phyloP scores from a whole-genome alignment of 306 rosid species.

The Myrica gale region DNA sequence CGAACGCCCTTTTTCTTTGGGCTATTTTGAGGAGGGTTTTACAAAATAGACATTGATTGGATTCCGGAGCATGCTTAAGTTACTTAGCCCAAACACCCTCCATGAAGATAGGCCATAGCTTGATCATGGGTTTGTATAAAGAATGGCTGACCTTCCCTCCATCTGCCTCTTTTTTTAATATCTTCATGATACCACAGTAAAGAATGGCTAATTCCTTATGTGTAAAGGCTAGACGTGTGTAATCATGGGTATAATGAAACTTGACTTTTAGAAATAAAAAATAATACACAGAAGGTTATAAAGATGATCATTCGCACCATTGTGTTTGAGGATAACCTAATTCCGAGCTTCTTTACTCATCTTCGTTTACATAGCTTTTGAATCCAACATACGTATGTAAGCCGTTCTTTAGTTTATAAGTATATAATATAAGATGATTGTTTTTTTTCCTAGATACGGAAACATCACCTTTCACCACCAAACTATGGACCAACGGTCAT shows the following conservation, averaged over 20 bases:
- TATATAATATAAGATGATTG: too few species aligned
- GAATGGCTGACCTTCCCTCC: neutral
- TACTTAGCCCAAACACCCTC: neutral
- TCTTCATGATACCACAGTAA: neutral
- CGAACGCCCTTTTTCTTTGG: neutral
- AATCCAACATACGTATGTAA: too few species aligned
- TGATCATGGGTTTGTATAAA: neutral
- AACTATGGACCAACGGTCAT: too few species aligned
- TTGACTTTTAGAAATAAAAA: slow-evolving; percentile 5
- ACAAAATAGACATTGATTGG: too few species aligned
- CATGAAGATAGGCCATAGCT: neutral
- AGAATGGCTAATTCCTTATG: neutral
- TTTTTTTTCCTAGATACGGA: too few species aligned
- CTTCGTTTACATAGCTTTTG: too few species aligned
- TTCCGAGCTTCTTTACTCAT: too few species aligned
- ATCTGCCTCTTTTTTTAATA: slow-evolving; percentile 3
- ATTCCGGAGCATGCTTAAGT: neutral
- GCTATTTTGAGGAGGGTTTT: neutral
- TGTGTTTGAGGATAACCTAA: neutral
- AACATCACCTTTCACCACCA: too few species aligned
- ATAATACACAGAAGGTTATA: slow-evolving; percentile 20
- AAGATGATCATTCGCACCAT: slow-evolving; percentile 32
- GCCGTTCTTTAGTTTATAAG: too few species aligned
- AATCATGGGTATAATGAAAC: slow-evolving; percentile 21
- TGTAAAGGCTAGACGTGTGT: slow-evolving; percentile 36